These are phyloP conservation scores for Baudoinia panamericana DNA, from an alignment of 495 filamentous ascomycete genomes.

Conservation along the genomic window DNA sequence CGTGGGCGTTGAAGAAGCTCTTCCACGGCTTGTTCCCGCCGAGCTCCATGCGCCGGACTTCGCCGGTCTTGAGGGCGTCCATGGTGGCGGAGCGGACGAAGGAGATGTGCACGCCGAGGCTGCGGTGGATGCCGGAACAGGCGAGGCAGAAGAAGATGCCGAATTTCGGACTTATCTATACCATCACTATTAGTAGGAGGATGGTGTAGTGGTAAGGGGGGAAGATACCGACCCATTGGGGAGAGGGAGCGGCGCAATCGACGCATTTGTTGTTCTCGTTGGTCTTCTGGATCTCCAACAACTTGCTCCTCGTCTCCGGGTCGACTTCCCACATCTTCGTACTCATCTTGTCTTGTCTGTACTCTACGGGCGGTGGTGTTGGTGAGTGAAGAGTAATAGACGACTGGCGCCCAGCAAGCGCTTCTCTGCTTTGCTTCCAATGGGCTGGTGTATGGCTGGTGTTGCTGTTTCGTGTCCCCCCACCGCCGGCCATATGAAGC, in stretches of 20 bases:
- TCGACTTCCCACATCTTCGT: conserved; percentile 90
- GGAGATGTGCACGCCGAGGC: conserved; percentile 92
- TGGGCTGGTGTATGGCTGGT: too few relatives aligned
- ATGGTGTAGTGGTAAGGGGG: conserved; percentile 1
- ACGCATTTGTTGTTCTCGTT: conserved; percentile 77
- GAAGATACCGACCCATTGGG: conserved; percentile 69
- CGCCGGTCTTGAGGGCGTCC: conserved; percentile 86
- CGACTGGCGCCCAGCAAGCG: too few relatives aligned
- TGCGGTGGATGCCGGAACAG: conserved; percentile 89
- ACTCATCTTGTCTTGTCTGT: too few relatives aligned
- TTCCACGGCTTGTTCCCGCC: conserved; percentile 83
- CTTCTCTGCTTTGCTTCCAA: too few relatives aligned
- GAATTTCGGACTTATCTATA: conserved; percentile 47
- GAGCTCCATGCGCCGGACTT: conserved; percentile 73
- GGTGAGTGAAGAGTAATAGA: too few relatives aligned
- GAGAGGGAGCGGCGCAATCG: conserved; percentile 86
- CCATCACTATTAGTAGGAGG: neutral
- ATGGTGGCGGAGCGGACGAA: conserved; percentile 94
- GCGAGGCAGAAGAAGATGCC: conserved; percentile 92
- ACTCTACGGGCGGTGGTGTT: conserved; percentile 3
- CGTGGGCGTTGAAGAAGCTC: conserved; percentile 63
- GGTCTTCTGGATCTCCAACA: conserved; percentile 76
- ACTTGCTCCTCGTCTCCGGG: conserved; percentile 86
- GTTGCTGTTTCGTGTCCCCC: too few relatives aligned
- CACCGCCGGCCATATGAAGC: too few relatives aligned